phyloP scores from a whole-genome alignment of 2,329 filamentous ascomycete genomes.

The Akanthomyces lecanii region DNA sequence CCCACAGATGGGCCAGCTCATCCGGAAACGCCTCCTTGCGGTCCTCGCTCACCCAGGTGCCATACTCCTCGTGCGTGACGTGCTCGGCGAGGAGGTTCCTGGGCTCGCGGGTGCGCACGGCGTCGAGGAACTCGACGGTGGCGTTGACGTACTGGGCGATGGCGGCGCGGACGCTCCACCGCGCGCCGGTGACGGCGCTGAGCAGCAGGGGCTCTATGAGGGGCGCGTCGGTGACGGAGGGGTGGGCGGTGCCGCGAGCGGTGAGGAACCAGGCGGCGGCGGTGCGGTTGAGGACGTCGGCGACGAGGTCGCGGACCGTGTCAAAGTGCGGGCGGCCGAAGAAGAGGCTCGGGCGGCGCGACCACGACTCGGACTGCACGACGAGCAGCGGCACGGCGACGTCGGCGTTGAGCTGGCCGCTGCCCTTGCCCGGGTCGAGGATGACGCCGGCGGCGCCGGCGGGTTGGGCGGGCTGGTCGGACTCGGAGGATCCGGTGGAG shows the following conservation, averaged over 20 bases:
- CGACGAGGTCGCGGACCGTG: constrained; percentile 54
- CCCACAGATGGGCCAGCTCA: constrained; percentile 36
- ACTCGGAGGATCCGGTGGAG: not conserved
- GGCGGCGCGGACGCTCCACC: constrained; percentile 52
- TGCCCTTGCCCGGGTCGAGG: constrained; percentile 62
- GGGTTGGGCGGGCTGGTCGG: constrained; percentile 28
- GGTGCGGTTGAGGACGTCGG: constrained; percentile 39
- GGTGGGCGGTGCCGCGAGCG: constrained; percentile 53
- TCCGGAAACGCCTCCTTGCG: constrained; percentile 30
- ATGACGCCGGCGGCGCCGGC: constrained; percentile 55
- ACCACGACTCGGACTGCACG: constrained; percentile 64
- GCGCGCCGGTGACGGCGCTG: constrained; percentile 57
- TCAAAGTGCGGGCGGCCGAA: constrained; percentile 62
- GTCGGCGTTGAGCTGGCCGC: constrained; percentile 57
- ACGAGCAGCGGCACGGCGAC: constrained; percentile 56
- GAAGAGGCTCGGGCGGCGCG: constrained; percentile 51
- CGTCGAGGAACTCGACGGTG: constrained; percentile 54
- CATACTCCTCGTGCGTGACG: constrained; percentile 40
- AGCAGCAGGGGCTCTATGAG: constrained; percentile 59
- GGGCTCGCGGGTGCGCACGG: constrained; percentile 37
- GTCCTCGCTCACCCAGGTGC: constrained; percentile 36
- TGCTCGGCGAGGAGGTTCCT: constrained; percentile 46
- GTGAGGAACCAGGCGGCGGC: constrained; percentile 52
- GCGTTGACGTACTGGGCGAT: constrained; percentile 57
- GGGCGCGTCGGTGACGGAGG: constrained; percentile 63